Base-by-base conservation (phyloP, 129 eudicot species). In the Pseudognaphalium luteoalbum region DNA sequence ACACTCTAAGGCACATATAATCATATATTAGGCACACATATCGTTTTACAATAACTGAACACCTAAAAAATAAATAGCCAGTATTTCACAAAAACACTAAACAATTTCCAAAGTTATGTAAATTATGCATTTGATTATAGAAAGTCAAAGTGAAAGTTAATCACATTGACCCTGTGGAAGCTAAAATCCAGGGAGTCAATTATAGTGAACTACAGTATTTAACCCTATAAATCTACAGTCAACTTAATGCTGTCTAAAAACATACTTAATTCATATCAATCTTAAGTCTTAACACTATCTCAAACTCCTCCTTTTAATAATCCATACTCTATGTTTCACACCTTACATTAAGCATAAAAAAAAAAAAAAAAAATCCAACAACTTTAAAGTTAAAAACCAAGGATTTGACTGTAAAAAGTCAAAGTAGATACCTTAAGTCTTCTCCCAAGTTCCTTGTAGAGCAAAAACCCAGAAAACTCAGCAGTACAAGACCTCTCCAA, bases 401-500 rank as follows among this genome's bases (percentile, higher is more conserved):
- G 0, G 15, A 70, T 50, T 47, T 70, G 63, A 70, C 29, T 58
- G 3, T 12, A 25, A 63, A 75, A 58, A 17, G 52, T 64, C 22
- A 64, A 47, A 10, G 65, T 20, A 14, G 30, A 14, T 84, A 95
- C 99, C 99, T 95, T 95, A 37, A 95, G 99, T 81, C 99, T 89
- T 76, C 99, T 86, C 0, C 99, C 99, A 74, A 95, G 97, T 86
- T 95, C 99, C 85, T 95, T 95, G 81, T 95, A 91, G 11, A 95
- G 89, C 65, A 95, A 83, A 73, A 95, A 95, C 0, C 99, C 99
- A 7, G 99, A 91, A 78, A 95, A 95, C 77, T 95, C 99, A 82
- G 99, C 99, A 35, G 99, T 95, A 72, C 99, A 95, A 80, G 99
- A 94, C 86, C 99, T 89, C 86, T 94, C 97, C 80, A 91, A 66